Base-by-base conservation (phyloP, 345 rosid genomes). In the Gossypioides kirkii region DNA sequence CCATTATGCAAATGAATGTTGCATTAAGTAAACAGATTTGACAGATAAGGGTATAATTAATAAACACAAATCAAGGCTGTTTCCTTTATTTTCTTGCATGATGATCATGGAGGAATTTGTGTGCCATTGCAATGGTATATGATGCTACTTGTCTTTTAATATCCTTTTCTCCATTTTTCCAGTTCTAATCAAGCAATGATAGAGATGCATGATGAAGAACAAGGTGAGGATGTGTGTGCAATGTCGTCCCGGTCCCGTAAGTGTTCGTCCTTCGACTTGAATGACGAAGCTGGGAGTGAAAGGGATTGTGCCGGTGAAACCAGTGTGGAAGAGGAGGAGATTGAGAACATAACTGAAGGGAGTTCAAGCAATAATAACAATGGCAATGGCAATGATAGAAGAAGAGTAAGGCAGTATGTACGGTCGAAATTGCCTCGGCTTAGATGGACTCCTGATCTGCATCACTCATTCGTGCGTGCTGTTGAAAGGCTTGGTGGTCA, bases 401-500 rank as follows among this genome's bases (percentile, higher is more conserved):
- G 70, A 25, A 36, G 71, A 10, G 95, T 91, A 7, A 84, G 98
- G 74, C 97, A 92, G 63, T 90, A 93, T 42, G 81, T 88, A 54
- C 80, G 97, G 78, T 91, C 95, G 11, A 91, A 89, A 78, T 76
- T 82, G 77, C 98, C 97, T 2, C 78, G 98, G 20, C 93, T 93
- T 17, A 86, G 98, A 3, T 93, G 98, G 98, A 93, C 98, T 77
- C 97, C 89, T 4, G 97, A 88, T 58, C 92, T 93, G 54, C 97
- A 93, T 81, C 90, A 83, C 46, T 82, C 93, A 38, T 93, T 93
- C 70, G 84, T 89, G 38, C 87, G 82, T 14, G 97, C 95, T 2
- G 90, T 93, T 4, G 90, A 89, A 74, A 84, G 91, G 76, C 97
- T 93, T 66, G 97, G 98, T 13, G 95, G 97, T 36, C 97, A 87